phyloP scores from a whole-genome alignment of 192 early-diverging fungal species.

The Coemansia sp. region DNA sequence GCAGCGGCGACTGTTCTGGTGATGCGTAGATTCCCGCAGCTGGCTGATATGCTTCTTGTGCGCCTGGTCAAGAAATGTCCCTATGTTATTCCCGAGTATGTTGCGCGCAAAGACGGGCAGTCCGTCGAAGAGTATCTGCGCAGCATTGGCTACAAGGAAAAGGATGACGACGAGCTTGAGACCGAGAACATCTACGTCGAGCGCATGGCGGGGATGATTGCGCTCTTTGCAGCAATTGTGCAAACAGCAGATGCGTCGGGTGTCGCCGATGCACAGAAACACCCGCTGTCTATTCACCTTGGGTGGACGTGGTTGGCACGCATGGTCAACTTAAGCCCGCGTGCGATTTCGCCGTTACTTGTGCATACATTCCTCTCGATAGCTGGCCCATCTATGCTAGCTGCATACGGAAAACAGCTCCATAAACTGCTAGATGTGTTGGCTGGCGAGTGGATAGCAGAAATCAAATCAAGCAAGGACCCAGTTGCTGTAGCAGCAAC shows the following conservation, averaged over 20 bases:
- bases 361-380: slow-evolving; percentile 42
- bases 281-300: slow-evolving; percentile 19
- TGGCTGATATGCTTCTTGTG: slow-evolving; percentile 38
- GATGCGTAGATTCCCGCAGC: slow-evolving; percentile 23
- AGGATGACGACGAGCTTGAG: slow-evolving; percentile 40
- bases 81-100: slow-evolving; percentile 37
- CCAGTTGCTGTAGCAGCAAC: slow-evolving; percentile 62
- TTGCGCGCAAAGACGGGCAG: slow-evolving; percentile 16
- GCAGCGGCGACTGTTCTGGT: slow-evolving; percentile 32
- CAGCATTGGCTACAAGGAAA: slow-evolving; percentile 35
- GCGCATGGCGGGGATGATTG: slow-evolving; percentile 50
- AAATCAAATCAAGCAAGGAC: slow-evolving; percentile 58
- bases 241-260: slow-evolving; percentile 22
- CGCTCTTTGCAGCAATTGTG: slow-evolving; percentile 42
- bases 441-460: slow-evolving; percentile 67
- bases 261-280: slow-evolving; percentile 7
- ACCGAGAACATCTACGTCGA: slow-evolving; percentile 31
- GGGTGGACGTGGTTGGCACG: slow-evolving; percentile 53
- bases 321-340: slow-evolving; percentile 35
- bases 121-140: slow-evolving; percentile 25
- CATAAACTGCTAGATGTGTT: slow-evolving; percentile 48
- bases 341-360: slow-evolving; percentile 39
- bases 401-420: slow-evolving; percentile 41
- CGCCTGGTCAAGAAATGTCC: slow-evolving; percentile 53
- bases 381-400: slow-evolving; percentile 37